These are phyloP conservation scores for Yamadazyma triangularis DNA, from an alignment of 1,139 yeast genomes.

Conservation along the genomic window DNA sequence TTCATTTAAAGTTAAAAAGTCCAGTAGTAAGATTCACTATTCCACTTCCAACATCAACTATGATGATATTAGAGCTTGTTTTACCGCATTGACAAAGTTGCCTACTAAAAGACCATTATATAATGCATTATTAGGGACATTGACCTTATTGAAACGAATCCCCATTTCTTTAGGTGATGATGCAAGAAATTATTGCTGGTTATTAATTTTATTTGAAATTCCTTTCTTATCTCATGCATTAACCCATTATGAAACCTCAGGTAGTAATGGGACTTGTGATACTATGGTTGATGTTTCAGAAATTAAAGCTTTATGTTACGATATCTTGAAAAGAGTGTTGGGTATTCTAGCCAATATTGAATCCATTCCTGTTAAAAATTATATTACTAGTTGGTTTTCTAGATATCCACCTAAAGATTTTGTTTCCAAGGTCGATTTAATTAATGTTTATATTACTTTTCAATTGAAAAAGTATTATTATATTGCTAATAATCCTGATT, in stretches of 20 bases:
- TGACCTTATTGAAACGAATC: slow-evolving; percentile 42
- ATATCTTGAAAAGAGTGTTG: slow-evolving; percentile 58
- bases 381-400: slow-evolving; percentile 58
- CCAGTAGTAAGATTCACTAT: slow-evolving; percentile 23
- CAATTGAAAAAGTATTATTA: slow-evolving; percentile 44
- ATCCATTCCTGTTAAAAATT: slow-evolving; percentile 32
- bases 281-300: slow-evolving; percentile 45
- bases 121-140: slow-evolving; percentile 47
- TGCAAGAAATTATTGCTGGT: slow-evolving; percentile 45
- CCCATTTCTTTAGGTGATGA: slow-evolving; percentile 30
- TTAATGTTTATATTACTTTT: slow-evolving; percentile 63
- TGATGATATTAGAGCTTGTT: slow-evolving; percentile 39
- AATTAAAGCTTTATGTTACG: slow-evolving; percentile 53
- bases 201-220: slow-evolving; percentile 57
- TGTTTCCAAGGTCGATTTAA: slow-evolving; percentile 44
- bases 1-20: slow-evolving; percentile 40
- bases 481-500: slow-evolving; percentile 31
- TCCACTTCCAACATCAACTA: slow-evolving; percentile 45
- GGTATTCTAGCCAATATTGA: slow-evolving; percentile 60
- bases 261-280: slow-evolving; percentile 3
- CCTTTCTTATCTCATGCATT: slow-evolving; percentile 53
- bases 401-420: slow-evolving; percentile 38
- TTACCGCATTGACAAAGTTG: slow-evolving; percentile 37
- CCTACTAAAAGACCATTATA: slow-evolving; percentile 61
- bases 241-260: slow-evolving; percentile 18